A percentile compares a stretch with the other conserved stretches of the same genome.
phyloP scores from a whole-genome alignment of 2,329 filamentous ascomycete species.

The Neoascochyta sp. region DNA sequence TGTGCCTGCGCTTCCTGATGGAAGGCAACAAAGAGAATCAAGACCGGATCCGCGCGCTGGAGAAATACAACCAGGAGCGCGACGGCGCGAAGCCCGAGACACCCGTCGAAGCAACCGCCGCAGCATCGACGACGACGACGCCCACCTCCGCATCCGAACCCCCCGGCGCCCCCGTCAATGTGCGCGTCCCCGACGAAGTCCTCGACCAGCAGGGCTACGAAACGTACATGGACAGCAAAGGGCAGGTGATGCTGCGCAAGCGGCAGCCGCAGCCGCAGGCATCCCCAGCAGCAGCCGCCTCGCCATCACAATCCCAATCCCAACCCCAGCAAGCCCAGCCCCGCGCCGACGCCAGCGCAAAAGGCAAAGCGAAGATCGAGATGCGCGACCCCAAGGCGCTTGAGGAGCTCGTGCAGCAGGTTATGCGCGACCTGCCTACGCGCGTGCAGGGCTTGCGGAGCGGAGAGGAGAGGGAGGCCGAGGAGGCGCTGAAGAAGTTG shows the following conservation, averaged over 20 bases:
- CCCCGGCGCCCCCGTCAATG: conserved; percentile 16
- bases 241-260: conserved; percentile 47
- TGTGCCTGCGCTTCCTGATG: conserved; percentile 56
- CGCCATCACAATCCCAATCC: not conserved
- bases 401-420: conserved; percentile 45
- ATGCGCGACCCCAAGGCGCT: conserved; percentile 41
- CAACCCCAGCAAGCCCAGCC: not conserved
- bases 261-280: conserved; percentile 30
- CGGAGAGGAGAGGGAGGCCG: conserved; percentile 41
- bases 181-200: conserved; percentile 46
- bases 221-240: conserved; percentile 49
- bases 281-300: not conserved
- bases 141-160: conserved; percentile 8
- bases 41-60: conserved; percentile 64
- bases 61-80: conserved; percentile 25
- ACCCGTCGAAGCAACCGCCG: conserved; percentile 7
- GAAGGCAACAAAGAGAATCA: conserved; percentile 72
- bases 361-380: not conserved
- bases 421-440: conserved; percentile 45
- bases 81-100: conserved; percentile 11
- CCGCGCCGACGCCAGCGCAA: not conserved
- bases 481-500: conserved; percentile 46
- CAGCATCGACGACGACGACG: conserved; percentile 1
- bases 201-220: conserved; percentile 50
- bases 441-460: conserved; percentile 35